Base-by-base conservation (phyloP, 2,329 filamentous ascomycete species). In the Incumbomyces lentus region DNA sequence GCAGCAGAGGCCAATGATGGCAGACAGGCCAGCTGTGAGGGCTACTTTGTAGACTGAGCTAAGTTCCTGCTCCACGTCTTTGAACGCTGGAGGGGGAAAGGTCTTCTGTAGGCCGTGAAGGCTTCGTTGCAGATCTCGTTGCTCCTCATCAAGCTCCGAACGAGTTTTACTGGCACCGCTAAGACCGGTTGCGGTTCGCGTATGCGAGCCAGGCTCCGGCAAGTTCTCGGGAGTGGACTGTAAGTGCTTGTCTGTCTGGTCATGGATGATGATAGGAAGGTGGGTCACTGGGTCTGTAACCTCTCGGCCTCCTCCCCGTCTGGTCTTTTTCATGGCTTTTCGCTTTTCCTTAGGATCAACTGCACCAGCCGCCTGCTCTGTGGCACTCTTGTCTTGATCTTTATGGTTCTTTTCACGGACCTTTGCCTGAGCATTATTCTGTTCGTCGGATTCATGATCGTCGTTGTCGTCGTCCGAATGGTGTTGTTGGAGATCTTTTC, bases 271-370 rank as follows among this genome's bases (percentile, higher is more conserved):
- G 40, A 85, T 72, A 1, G 81, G 81, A 2, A 86, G 68, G 62
- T 86, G 82, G 1, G 82, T 86, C 33, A 86, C 73, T 0, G 82
- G 82, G 57, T 86, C 82, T 1, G 81, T 86, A 39, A 86, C 82
- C 58, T 82, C 72, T 49, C 74, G 67, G 48, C 72, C 70, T 26
- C 68, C 64, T 48, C 72, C 68, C 26, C 68, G 64, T 38, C 61
- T 65, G 49, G 63, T 64, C 48, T 73, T 68, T 57, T 74, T 72
- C 66, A 74, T 68, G 11, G 60, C 54, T 58, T 74, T 74, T 33
- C 72, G 61, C 49, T 68, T 66, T 50, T 69, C 62, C 55, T 68
- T 70, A 1, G 71, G 68, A 47, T 73, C 63, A 18, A 41, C 30
- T 13, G 51, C 36, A 13, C 49, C 44, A 22, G 52, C 52, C n/a